phyloP scores from a whole-genome alignment of 2,329 filamentous ascomycete species.

The Phyllosticta citribraziliensis region DNA sequence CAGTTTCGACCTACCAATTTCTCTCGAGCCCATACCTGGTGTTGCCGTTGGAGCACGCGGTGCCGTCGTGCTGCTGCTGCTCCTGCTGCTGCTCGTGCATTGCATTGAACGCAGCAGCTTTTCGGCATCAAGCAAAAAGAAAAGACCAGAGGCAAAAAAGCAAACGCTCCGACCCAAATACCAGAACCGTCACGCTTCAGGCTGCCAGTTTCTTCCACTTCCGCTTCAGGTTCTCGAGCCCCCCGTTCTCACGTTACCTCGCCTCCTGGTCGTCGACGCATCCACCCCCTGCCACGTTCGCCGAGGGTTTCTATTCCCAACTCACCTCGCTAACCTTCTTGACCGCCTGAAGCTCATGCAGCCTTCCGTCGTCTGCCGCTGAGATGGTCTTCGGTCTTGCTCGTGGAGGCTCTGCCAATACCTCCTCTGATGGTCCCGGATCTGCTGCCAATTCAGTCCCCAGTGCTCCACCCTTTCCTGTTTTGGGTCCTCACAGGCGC shows the following conservation, averaged over 20 bases:
- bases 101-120: background rate
- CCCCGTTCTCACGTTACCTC: background rate
- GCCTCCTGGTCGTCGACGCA: background rate
- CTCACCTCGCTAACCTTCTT: background rate
- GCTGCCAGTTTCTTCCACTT: background rate
- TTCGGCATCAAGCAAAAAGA: background rate
- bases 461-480: background rate
- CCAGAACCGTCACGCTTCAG: background rate
- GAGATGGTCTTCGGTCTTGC: background rate
- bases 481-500: background rate
- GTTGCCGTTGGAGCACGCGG: background rate
- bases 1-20: background rate
- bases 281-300: background rate
- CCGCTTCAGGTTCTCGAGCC: background rate
- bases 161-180: background rate
- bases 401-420: background rate
- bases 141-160: background rate
- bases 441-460: background rate
- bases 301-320: background rate
- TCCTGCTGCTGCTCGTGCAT: background rate
- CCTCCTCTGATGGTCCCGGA: background rate
- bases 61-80: background rate
- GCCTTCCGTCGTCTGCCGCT: background rate
- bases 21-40: background rate
- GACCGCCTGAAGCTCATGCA: background rate